A percentile compares a stretch with the other conserved stretches of the same genome.
Evolutionary conservation across 2,329 filamentous ascomycete species (phyloP).

Genomic region (Hirsutella rhossiliensis): DNA sequence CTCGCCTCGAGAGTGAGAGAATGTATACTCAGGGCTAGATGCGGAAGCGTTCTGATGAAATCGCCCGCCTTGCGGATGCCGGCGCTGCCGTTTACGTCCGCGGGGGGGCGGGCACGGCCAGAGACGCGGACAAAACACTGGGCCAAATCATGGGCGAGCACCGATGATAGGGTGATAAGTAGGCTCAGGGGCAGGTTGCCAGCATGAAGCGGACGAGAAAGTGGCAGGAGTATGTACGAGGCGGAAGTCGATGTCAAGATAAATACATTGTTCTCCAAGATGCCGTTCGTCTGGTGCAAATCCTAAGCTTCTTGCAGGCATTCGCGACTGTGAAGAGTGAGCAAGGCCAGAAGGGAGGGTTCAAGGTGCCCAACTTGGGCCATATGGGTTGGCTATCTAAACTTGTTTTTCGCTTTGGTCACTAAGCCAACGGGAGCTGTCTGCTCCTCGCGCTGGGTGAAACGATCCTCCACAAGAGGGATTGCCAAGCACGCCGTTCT

Average conservation of each 20-base stretch:
- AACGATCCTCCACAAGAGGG: constrained; percentile 19
- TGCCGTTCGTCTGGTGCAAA: background rate
- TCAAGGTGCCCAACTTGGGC: background rate
- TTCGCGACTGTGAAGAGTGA: background rate
- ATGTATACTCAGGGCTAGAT: background rate
- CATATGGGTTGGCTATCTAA: background rate
- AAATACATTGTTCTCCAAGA: background rate
- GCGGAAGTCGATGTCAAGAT: no score
- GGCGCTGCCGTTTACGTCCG: constrained; percentile 29
- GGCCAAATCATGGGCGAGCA: constrained; percentile 20
- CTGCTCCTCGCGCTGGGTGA: background rate
- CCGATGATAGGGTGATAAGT: constrained; percentile 24
- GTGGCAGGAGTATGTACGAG: constrained; percentile 43
- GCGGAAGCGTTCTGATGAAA: background rate
- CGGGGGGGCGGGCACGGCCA: constrained; percentile 27
- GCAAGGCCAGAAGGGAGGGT: background rate
- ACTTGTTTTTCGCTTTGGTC: background rate
- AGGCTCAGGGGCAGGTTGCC: constrained; percentile 32
- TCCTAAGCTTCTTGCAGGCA: background rate
- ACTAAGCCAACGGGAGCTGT: background rate
- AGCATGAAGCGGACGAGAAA: constrained; percentile 34
- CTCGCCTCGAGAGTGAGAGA: background rate
- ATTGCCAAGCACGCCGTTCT: constrained; percentile 14
- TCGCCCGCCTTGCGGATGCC: constrained; percentile 20
- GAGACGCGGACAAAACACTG: constrained; percentile 27